Percentiles rank a stretch among this genome's conserved stretches.
phyloP scores from a whole-genome alignment of 495 filamentous ascomycete genomes.

The Alectoria sarmentosa region DNA sequence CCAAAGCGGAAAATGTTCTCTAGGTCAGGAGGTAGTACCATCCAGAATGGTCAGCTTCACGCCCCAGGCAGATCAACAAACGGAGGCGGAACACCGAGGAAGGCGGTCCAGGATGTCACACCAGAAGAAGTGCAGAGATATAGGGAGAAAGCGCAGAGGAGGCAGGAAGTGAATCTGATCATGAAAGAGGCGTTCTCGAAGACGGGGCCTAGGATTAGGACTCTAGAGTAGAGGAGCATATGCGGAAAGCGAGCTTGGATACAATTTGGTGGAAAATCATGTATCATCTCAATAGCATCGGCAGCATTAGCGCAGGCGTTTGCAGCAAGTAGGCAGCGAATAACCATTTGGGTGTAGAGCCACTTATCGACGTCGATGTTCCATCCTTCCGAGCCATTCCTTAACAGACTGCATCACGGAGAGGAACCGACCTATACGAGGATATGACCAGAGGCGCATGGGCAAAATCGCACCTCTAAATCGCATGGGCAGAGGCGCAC shows the following conservation, averaged over 20 bases:
- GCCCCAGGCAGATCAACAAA: constrained; percentile 35
- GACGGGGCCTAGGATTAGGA: constrained; percentile 26
- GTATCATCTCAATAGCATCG: not conserved
- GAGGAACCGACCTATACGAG: no score
- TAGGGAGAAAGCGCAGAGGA: constrained; percentile 49
- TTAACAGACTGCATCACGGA: no score
- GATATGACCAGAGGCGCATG: no score
- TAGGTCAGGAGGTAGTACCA: constrained; percentile 35
- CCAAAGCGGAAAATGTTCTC: constrained; percentile 30
- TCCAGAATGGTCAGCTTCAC: constrained; percentile 29
- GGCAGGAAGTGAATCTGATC: constrained; percentile 45
- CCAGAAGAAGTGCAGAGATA: constrained; percentile 51
- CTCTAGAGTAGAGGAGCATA: constrained; percentile 2
- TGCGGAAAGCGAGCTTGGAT: not conserved
- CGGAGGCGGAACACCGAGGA: constrained; percentile 41
- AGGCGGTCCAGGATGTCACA: constrained; percentile 33
- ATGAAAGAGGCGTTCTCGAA: constrained; percentile 35
- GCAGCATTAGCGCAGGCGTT: constrained; percentile 13
- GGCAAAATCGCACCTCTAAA: no score
- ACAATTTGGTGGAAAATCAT: not conserved
- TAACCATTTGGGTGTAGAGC: not conserved
- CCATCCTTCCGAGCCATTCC: not conserved
- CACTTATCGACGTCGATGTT: not conserved
- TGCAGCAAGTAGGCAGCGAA: not conserved
- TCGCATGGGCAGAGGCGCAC: no score